These are phyloP conservation scores for Apiospora malaysiana DNA, from an alignment of 2,329 filamentous ascomycete species.

Conservation along the genomic window DNA sequence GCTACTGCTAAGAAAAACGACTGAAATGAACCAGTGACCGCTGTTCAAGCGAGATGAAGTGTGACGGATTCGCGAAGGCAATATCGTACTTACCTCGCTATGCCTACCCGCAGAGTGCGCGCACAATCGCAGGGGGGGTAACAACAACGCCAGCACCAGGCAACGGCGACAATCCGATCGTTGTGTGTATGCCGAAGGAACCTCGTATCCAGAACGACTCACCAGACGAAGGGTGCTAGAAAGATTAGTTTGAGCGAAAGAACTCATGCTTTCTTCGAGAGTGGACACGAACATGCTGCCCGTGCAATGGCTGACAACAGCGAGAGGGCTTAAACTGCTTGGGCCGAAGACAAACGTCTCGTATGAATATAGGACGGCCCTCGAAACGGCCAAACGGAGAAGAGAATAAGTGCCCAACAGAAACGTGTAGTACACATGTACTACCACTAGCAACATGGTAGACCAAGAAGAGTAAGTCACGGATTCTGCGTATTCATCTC, in stretches of 20 bases:
- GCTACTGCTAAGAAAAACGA: constrained; percentile 55
- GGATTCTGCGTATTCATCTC: no score
- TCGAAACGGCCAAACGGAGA: not conserved
- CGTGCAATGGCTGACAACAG: not conserved
- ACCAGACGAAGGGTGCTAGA: not conserved
- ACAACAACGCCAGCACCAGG: not conserved
- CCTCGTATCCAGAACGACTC: not conserved
- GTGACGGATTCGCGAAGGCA: not conserved
- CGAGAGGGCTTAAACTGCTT: not conserved
- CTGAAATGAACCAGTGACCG: constrained; percentile 26
- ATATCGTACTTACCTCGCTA: not conserved
- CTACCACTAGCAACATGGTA: not conserved
- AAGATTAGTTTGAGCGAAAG: not conserved
- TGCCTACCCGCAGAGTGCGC: not conserved
- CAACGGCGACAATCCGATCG: not conserved
- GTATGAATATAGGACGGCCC: not conserved
- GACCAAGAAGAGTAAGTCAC: not conserved
- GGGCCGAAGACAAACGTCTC: not conserved
- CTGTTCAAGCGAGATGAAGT: no score
- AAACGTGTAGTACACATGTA: no score
- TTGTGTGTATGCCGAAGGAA: not conserved
- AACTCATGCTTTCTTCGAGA: not conserved
- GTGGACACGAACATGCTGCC: not conserved
- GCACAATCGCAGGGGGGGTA: not conserved
- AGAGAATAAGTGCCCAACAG: not conserved